A percentile compares a stretch with the other conserved stretches of the same genome.
These are phyloP conservation scores for Yamadazyma pseudoaaseri DNA, from an alignment of 1,139 yeast species.

Conservation along the genomic window DNA sequence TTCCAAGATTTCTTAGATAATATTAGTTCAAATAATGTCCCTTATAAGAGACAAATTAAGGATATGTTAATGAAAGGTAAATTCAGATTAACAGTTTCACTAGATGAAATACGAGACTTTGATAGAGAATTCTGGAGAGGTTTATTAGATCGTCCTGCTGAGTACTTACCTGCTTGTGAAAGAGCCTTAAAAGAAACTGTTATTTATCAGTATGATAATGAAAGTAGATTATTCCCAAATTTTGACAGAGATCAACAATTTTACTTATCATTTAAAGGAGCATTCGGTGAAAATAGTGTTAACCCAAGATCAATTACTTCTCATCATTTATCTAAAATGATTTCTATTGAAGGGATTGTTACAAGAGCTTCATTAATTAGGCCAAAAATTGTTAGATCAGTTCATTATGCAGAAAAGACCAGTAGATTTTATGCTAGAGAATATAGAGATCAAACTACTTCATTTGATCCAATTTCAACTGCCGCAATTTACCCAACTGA, in stretches of 20 bases:
- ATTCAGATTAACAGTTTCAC: constrained; percentile 68
- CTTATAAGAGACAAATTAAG: constrained; percentile 68
- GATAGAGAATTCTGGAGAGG: constrained; percentile 82
- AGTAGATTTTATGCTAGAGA: constrained; percentile 87
- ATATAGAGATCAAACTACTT: constrained; percentile 89
- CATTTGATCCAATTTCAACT: constrained; percentile 80
- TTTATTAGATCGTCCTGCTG: constrained; percentile 73
- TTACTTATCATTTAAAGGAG: constrained; percentile 82
- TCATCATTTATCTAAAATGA: constrained; percentile 70
- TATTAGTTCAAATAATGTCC: constrained; percentile 40
- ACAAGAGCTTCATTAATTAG: constrained; percentile 91
- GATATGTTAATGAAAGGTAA: constrained; percentile 67
- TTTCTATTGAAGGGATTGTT: constrained; percentile 93
- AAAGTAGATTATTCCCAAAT: constrained; percentile 44
- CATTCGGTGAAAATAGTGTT: constrained; percentile 85
- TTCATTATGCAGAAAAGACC: constrained; percentile 87
- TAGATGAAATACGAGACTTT: constrained; percentile 87
- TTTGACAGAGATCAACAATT: constrained; percentile 65
- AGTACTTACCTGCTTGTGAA: constrained; percentile 86
- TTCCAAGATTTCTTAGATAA: constrained; percentile 85
- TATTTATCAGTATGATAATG: constrained; percentile 61
- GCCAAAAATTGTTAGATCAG: constrained; percentile 89
- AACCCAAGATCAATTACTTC: constrained; percentile 89
- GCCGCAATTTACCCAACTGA: constrained; percentile 92
- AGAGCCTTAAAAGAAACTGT: constrained; percentile 83